Evolutionary conservation across 257 asterid genomes (phyloP).

Genomic region (Solanum chiquidenum): DNA sequence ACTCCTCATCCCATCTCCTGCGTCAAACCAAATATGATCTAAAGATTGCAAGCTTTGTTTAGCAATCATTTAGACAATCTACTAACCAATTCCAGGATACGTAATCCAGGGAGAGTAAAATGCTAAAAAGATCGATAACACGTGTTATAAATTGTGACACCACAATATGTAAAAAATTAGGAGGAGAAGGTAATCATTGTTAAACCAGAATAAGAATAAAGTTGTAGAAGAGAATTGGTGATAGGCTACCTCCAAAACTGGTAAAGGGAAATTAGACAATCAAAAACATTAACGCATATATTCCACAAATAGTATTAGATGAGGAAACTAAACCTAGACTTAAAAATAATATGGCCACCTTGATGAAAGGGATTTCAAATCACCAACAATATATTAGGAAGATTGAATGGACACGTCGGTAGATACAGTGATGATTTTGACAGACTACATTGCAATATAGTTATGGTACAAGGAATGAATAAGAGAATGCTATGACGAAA

Average conservation of each 20-base stretch:
- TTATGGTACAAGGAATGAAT: not conserved
- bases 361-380: not conserved
- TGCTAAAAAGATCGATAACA: not conserved
- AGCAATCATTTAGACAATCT: not conserved
- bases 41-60: not conserved
- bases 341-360: not conserved
- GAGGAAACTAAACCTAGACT: not conserved
- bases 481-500: not conserved
- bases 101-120: not conserved
- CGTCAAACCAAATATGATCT: not conserved
- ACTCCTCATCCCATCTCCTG: not conserved
- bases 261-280: not conserved
- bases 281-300: not conserved
- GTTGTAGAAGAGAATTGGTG: not conserved
- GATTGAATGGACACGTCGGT: not conserved
- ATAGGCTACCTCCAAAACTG: not conserved
- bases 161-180: not conserved
- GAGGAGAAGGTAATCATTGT: not conserved
- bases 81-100: not conserved
- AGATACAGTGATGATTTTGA: not conserved
- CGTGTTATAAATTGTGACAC: not conserved
- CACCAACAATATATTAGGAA: not conserved
- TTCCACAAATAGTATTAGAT: not conserved
- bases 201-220: not conserved
- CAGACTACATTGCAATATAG: not conserved